Conservation (phyloP, 495 filamentous ascomycete species). For the Penicillium roqueforti region DNA sequence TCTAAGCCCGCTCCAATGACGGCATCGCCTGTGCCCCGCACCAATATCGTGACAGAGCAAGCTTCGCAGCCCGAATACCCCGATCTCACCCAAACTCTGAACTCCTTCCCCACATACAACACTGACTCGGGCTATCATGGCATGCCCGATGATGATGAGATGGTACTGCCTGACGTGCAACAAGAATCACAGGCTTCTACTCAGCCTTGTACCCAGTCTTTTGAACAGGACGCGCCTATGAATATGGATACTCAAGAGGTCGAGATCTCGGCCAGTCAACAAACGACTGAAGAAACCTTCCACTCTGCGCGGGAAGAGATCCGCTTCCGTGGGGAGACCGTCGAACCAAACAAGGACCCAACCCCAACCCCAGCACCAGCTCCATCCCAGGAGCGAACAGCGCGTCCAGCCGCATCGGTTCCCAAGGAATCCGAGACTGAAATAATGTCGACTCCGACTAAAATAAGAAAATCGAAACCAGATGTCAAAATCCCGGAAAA, state of each 20-base stretch:
- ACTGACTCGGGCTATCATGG: constrained; percentile 83
- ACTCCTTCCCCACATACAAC: constrained; percentile 41
- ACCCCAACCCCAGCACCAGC: constrained; percentile 25
- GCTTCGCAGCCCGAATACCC: constrained; percentile 31
- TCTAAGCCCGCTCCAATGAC: constrained; percentile 25
- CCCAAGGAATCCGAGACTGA: constrained; percentile 15
- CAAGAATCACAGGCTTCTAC: constrained; percentile 34
- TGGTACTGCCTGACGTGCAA: constrained; percentile 34
- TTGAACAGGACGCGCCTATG: constrained; percentile 35
- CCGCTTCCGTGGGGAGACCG: constrained; percentile 36
- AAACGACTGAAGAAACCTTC: constrained; percentile 58
- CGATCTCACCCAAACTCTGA: constrained; percentile 34
- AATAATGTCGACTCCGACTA: constrained; percentile 17
- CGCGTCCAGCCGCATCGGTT: constrained; percentile 8
- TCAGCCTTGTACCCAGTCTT: constrained; percentile 35
- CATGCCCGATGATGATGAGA: constrained; percentile 51
- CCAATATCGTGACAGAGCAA: constrained; percentile 18
- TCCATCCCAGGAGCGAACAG: constrained; percentile 15
- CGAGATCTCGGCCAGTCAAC: constrained; percentile 39
- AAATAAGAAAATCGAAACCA: constrained; percentile 3
- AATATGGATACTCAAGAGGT: constrained; percentile 21
- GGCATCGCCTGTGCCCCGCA: constrained; percentile 18
- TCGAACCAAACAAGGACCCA: constrained; percentile 30
- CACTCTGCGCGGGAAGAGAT: constrained; percentile 64
- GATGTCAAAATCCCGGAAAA: constrained; percentile 4